Evolutionary conservation across 1,139 yeast species (phyloP).

Genomic region (Hemisphaericaspora lyxosophila): DNA sequence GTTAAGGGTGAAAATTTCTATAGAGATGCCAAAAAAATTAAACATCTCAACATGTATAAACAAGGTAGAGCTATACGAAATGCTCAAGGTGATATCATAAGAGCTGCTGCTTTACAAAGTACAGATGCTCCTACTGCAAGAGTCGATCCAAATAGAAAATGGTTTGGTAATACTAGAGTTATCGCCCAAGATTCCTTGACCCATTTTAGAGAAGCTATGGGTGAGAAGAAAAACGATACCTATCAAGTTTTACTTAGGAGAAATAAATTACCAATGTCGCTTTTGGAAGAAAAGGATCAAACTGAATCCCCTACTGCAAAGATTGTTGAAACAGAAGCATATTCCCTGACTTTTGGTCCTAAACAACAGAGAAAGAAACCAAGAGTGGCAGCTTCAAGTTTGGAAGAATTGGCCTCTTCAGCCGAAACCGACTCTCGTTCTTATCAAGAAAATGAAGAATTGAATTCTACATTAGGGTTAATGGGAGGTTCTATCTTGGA

Average conservation of each 20-base stretch:
- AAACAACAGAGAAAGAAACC: conserved; percentile 94
- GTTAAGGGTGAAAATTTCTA: conserved; percentile 97
- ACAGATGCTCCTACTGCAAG: conserved; percentile 88
- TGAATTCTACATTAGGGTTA: conserved; percentile 72
- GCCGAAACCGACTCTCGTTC: conserved; percentile 59
- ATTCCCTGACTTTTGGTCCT: conserved; percentile 84
- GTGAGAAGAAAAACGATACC: conserved; percentile 80
- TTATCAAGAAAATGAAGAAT: conserved; percentile 73
- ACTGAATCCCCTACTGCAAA: conserved; percentile 74
- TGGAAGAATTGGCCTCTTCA: conserved; percentile 74
- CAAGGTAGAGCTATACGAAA: conserved; percentile 86
- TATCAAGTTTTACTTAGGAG: conserved; percentile 85
- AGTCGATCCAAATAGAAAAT: conserved; percentile 92
- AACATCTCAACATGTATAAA: conserved; percentile 88
- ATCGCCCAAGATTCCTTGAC: conserved; percentile 94
- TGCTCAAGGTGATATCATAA: conserved; percentile 80
- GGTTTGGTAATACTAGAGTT: conserved; percentile 98
- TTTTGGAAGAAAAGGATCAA: conserved; percentile 79
- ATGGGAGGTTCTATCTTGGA: conserved; percentile 70
- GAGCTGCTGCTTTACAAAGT: conserved; percentile 87
- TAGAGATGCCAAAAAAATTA: conserved; percentile 89
- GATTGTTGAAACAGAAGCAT: conserved; percentile 87
- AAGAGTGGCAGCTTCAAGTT: conserved; percentile 66
- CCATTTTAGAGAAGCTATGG: conserved; percentile 93
- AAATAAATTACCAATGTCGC: conserved; percentile 94